Evolutionary conservation across 176 grass and related monocot genomes (phyloP).

Genomic region (Urochloa ruziziensis): DNA sequence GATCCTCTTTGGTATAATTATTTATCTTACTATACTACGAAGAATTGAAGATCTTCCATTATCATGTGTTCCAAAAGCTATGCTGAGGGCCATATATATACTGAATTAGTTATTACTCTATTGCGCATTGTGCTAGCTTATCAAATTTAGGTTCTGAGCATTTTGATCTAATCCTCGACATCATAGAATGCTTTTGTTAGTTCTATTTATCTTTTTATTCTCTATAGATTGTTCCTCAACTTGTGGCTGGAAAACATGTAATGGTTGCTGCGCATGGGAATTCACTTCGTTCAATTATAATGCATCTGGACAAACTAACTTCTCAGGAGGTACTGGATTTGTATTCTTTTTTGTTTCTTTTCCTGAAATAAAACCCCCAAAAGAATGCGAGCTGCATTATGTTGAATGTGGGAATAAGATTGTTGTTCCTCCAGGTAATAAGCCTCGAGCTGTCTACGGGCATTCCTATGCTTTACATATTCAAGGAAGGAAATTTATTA

Average conservation of each 20-base stretch:
- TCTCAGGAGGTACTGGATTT: conserved; percentile 64
- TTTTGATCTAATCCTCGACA: not conserved
- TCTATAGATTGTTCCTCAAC: conserved; percentile 47
- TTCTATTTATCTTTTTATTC: not conserved
- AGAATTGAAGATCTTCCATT: not conserved
- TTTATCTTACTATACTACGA: not conserved
- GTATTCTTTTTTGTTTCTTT: not conserved
- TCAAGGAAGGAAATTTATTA: conserved; percentile 92
- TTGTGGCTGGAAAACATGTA: conserved; percentile 78
- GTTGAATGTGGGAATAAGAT: not conserved
- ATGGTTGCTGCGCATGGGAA: conserved; percentile 99
- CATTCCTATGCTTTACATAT: conserved; percentile 98
- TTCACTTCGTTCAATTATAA: conserved; percentile 96
- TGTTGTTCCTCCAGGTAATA: conserved; percentile 60
- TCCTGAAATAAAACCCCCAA: not conserved
- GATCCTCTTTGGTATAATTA: not conserved
- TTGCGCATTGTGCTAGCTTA: not conserved
- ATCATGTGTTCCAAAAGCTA: not conserved
- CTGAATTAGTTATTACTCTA: not conserved
- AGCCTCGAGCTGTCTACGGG: conserved; percentile 90
- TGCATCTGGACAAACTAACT: conserved; percentile 97
- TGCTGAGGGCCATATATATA: not conserved
- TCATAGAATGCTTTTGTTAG: not conserved
- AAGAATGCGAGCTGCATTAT: not conserved
- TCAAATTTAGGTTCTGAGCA: not conserved